Percentiles rank a stretch among this genome's conserved stretches.
Conservation (phyloP, 2,329 filamentous ascomycete species). For the Calonectria montana region DNA sequence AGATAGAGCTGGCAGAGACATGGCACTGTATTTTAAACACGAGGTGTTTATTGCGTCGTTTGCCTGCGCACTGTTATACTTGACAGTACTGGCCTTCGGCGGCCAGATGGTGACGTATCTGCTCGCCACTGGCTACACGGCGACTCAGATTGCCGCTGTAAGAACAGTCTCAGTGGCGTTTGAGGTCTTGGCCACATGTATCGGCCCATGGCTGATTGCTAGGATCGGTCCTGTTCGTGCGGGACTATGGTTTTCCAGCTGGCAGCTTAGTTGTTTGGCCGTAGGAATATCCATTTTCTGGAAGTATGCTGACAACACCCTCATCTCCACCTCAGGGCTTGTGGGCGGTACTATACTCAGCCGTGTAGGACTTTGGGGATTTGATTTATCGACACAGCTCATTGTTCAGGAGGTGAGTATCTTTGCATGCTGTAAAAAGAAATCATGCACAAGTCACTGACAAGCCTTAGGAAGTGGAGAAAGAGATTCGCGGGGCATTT, state of each 20-base stretch:
- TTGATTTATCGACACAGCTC: slow-evolving; percentile 69
- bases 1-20: slow-evolving; percentile 28
- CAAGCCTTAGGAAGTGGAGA: slow-evolving; percentile 61
- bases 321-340: slow-evolving; percentile 59
- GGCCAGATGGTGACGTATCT: slow-evolving; percentile 76
- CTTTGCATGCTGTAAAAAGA: not conserved
- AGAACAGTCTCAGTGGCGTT: slow-evolving; percentile 64
- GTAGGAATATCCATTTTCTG: slow-evolving; percentile 58
- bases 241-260: slow-evolving; percentile 77
- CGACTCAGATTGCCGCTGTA: slow-evolving; percentile 63
- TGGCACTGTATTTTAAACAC: slow-evolving; percentile 62
- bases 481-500: slow-evolving; percentile 72
- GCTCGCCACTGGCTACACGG: slow-evolving; percentile 62
- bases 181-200: slow-evolving; percentile 71
- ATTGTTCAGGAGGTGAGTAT: slow-evolving; percentile 69
- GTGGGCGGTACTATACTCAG: slow-evolving; percentile 65
- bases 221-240: slow-evolving; percentile 69
- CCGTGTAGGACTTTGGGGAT: slow-evolving; percentile 70
- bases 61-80: slow-evolving; percentile 68
- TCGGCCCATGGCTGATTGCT: slow-evolving; percentile 66
- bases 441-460: not conserved
- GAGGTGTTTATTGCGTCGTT: slow-evolving; percentile 71
- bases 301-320: slow-evolving; percentile 33
- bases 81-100: slow-evolving; percentile 69
- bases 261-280: slow-evolving; percentile 70